Evolutionary conservation across 306 rosid species (phyloP).

Genomic region (Macrotyloma uniflorum): DNA sequence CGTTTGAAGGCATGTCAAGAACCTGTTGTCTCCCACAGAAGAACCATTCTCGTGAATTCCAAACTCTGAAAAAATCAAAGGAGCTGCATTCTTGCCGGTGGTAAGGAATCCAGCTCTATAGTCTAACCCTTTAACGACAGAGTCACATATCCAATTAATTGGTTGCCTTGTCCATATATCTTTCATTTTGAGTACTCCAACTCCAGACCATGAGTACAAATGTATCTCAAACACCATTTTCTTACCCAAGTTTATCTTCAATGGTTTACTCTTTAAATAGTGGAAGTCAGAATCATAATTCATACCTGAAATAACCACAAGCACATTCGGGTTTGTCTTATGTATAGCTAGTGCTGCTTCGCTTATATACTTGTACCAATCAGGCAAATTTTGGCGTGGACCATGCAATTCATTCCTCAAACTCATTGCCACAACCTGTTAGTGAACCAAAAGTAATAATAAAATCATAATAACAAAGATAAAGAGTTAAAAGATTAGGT

Average conservation of each 20-base stretch:
- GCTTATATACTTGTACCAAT: slow-evolving; percentile 49
- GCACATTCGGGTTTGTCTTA: slow-evolving; percentile 44
- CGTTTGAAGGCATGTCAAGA: slow-evolving; percentile 62
- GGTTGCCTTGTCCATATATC: slow-evolving; percentile 54
- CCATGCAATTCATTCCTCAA: slow-evolving; percentile 68
- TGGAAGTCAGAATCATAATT: slow-evolving; percentile 58
- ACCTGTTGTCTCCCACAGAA: slow-evolving; percentile 41
- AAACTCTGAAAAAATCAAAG: slow-evolving; percentile 58
- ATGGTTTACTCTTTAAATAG: slow-evolving; percentile 40
- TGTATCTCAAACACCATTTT: slow-evolving; percentile 60
- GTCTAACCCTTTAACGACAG: slow-evolving; percentile 38
- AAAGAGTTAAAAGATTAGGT: no score
- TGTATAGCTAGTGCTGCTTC: slow-evolving; percentile 52
- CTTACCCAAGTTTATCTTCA: slow-evolving; percentile 38
- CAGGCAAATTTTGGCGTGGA: slow-evolving; percentile 43
- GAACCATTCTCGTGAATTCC: slow-evolving; percentile 47
- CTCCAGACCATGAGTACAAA: slow-evolving; percentile 59
- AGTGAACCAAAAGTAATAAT: background rate
- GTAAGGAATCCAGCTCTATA: slow-evolving; percentile 52
- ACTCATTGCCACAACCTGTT: slow-evolving; percentile 62
- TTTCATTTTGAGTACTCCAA: slow-evolving; percentile 46
- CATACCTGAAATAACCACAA: slow-evolving; percentile 56
- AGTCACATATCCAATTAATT: slow-evolving; percentile 52
- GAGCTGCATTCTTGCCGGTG: slow-evolving; percentile 35
- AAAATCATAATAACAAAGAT: no score